phyloP scores from a whole-genome alignment of 257 asterid genomes.

The Eustoma russellianum region DNA sequence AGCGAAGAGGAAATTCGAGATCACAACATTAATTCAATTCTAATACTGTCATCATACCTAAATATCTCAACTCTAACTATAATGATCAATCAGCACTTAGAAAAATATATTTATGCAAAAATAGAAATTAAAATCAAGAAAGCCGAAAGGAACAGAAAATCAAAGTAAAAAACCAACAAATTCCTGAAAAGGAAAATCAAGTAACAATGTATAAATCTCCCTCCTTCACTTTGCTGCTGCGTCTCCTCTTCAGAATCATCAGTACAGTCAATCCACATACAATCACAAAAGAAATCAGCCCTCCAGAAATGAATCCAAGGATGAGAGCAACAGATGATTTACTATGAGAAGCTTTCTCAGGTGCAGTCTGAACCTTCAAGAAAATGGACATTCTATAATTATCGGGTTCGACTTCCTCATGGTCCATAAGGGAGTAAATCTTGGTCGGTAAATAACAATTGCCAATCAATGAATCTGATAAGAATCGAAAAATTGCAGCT shows the following conservation, averaged over 20 bases:
- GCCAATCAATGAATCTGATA: constrained; percentile 14
- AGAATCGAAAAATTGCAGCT: constrained; percentile 30
- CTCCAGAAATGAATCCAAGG: constrained; percentile 8
- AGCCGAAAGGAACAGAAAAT: no score
- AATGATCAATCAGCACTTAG: no score
- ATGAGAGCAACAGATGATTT: constrained; percentile 2
- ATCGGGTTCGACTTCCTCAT: constrained; percentile 22
- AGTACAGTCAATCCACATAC: constrained; percentile 4
- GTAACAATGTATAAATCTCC: constrained; percentile 14
- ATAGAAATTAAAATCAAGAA: no score
- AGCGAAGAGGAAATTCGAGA: no score
- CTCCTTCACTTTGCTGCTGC: constrained; percentile 10
- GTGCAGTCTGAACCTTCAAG: constrained; percentile 12
- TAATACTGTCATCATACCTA: no score
- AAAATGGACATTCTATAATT: constrained; percentile 8
- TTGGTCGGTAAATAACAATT: constrained; percentile 29
- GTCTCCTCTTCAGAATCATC: constrained; percentile 9
- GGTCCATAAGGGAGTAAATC: constrained; percentile 30
- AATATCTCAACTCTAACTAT: no score
- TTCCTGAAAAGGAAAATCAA: constrained; percentile 17
- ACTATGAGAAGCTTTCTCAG: not conserved
- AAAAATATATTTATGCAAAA: no score
- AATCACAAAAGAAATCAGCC: not conserved
- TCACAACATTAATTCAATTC: no score
- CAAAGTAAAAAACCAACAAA: not conserved